Evolutionary conservation across 208 protist genomes (phyloP), one percentile per base, ranked within the genome.

Genomic region (Phytomonas francai): DNA sequence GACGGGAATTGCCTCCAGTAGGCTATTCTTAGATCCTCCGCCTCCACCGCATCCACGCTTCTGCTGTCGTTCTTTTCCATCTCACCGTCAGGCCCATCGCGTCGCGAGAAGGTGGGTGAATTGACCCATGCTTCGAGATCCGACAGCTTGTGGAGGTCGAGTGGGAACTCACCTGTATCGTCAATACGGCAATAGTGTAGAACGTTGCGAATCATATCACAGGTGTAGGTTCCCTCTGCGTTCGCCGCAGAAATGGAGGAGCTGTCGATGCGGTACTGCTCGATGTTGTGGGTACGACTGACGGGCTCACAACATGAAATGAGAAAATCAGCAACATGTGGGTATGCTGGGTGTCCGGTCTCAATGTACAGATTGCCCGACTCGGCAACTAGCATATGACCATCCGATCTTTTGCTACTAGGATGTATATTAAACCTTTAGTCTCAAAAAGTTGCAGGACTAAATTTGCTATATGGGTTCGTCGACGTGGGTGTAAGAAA

Each of bases 281-380:
- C 83, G 72, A 94, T 80, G 68, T 84, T 80, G 27, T 78, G 64
- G 2, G 91, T 93, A 51, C 91, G 80, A 63, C 88, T 93, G n/a
- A 94, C 88, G 8, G 91, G 91, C 76, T 96, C 86, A 74, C 85
- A 93, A 78, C 87, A 93, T 4, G 86, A 90, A 32, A 91, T 79
- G 33, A 96, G 85, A 65, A 96, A 96, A 74, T 96, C 86, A 25
- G 68, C 71, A 22, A 96, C 71, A 54, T 85, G 77, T 28, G 76
- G 71, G 70, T 93, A 93, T 11, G 83, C 85, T 0, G 87, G 82
- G 73, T 93, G 85, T n/a, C 70, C 70, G 59, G 66, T 85, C 65
- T 92, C 76, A 57, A 96, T 71, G 59, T 79, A 93, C 31, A 95
- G 76, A 62, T 78, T 84, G 54, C 90, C 90, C 3, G 77, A 76